Evolutionary conservation across 441 rosid species (phyloP), one percentile per base, ranked within the genome.

Genomic region (Brassica balearica): DNA sequence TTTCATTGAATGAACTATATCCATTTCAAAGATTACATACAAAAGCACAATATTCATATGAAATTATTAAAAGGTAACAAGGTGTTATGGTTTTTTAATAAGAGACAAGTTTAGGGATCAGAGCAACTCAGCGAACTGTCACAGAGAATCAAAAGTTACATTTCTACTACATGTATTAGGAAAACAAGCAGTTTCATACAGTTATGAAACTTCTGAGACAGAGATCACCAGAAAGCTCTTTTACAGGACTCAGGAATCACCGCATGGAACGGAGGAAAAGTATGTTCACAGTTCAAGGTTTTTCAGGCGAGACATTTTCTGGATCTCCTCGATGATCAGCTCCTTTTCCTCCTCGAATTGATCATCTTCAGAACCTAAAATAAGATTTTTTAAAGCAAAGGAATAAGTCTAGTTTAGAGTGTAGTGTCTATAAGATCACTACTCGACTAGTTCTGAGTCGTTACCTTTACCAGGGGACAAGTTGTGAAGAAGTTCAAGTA

Each of bases 331-430:
- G 51, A 96, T 89, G 81, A 93, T 96, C 70, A 93, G 82, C 81
- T 96, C 98, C 78, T 93, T 96, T 82, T 93, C 99, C 82, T 92
- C 98, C 38, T 96, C 99, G 70, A 96, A 93, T 80, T 91, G 92
- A 65, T 96, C 99, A 68, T 92, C 99, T 55, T 92, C 98, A 0
- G 90, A 85, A 63, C 98, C 97, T 93, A 56, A 46, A 9, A n/a
- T 3, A 76, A 71, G 69, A 23, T 55, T 38, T 67, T 53, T 51
- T 53, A 4, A 48, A 12, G 69, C 60, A 17, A 36, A 8, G 77
- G 60, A 70, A 36, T 22, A 29, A 60, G 36, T 61, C 22, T 61
- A 62, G 36, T 32, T 25, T 5, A 48, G 66, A 67, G 36, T 51
- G 15, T 27, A 22, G 48, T 15, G 66, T 6, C 10, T 17, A 60